Base-by-base conservation (phyloP, 1,139 yeast species). In the Saccharomyces pastorianus region DNA sequence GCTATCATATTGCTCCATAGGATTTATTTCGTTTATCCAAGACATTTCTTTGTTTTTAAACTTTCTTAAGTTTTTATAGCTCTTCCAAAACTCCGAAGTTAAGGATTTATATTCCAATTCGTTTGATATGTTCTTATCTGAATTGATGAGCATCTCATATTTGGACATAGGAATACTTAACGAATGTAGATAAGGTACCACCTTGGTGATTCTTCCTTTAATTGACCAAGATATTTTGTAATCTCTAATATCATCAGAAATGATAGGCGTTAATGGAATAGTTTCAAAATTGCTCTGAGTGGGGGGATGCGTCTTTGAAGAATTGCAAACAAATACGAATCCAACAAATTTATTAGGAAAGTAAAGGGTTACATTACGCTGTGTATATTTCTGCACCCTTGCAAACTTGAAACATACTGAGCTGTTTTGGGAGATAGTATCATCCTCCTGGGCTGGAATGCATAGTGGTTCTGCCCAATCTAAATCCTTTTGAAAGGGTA, bases 301-400 rank as follows among this genome's bases (percentile, higher is more conserved):
- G 61, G 85, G 80, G 9, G 60, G 6, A 1, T 34, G 29, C 9
- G 26, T 54, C 56, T 67, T 56, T 2, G 74, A 64, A 1, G 78
- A 58, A 2, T 76, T 72, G 62, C 88, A 83, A 58, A 77, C 77
- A 64, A 76, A 86, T 6, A 86, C 60, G 0, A 84, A 91, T 5
- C 95, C 95, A 1, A 86, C 80, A 67, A 81, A 77, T 0, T 85
- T 77, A 48, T 75, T 73, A 0, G 91, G 89, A 27, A 81, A 70
- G 61, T 77, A 84, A 20, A 83, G 66, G 6, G 79, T 73, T 38
- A 80, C 59, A 26, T 76, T 68, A 50, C 85, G 71, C 34, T 67
- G 66, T 1, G 83, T 82, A 61, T 82, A 85, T 62, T 81, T 78
- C 63, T 80, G 79, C 32, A 84, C 71, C 56, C 93, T 73, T 1